These are phyloP conservation scores for Talaromyces sp. DNA, from an alignment of 2,329 filamentous ascomycete genomes.

Conservation along the genomic window DNA sequence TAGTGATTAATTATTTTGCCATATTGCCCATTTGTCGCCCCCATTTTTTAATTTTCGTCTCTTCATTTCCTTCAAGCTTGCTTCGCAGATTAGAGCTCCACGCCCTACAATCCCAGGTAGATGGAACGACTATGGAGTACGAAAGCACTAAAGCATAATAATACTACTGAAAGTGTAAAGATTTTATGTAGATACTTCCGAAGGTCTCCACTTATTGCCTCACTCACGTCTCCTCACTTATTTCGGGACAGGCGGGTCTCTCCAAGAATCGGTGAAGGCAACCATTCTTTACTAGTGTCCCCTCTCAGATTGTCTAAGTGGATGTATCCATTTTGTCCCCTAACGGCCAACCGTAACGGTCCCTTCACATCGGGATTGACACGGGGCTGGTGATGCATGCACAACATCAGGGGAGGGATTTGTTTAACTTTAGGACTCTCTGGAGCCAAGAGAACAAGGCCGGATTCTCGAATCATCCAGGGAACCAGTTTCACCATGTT, in stretches of 20 bases:
- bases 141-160: background rate
- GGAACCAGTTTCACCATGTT: background rate
- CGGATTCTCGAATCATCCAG: background rate
- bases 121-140: too few species aligned
- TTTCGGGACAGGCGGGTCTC: constrained; percentile 1
- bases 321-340: constrained; percentile 7
- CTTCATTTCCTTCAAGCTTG: background rate
- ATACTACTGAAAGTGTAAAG: background rate
- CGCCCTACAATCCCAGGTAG: background rate
- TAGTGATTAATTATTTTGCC: too few species aligned
- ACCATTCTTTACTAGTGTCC: constrained; percentile 8
- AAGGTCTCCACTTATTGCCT: constrained; percentile 1
- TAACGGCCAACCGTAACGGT: constrained; percentile 25
- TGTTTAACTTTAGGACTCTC: constrained; percentile 7
- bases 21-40: background rate
- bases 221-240: background rate
- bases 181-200: background rate
- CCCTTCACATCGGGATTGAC: constrained; percentile 16
- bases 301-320: background rate
- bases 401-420: constrained; percentile 19
- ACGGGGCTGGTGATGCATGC: constrained; percentile 22
- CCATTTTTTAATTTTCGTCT: background rate
- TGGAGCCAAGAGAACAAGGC: background rate
- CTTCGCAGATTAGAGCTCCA: background rate
- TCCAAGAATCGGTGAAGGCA: constrained; percentile 12